Base-by-base conservation (phyloP, 495 filamentous ascomycete species). In the Talaromyces proteolyticus region DNA sequence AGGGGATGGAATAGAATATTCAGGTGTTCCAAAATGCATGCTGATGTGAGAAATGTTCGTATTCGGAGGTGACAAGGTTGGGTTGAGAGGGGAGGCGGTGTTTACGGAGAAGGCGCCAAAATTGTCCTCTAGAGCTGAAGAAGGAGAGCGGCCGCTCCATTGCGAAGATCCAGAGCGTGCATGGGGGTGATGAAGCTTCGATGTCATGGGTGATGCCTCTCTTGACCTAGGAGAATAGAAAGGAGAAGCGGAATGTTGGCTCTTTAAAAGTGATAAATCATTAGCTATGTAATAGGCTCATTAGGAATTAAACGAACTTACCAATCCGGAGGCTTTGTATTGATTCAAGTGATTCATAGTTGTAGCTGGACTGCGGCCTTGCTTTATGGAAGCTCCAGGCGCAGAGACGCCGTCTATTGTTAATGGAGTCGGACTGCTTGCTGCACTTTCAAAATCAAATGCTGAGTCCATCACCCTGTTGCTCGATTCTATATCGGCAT, bases 361-460 rank as follows among this genome's bases (percentile, higher is more conserved):
- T 46, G 36, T 54, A 0, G 68, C 58, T 17, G 62, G 52, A 46
- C 57, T 65, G 50, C 61, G 64, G 14, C 65, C 38, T 12, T 65
- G 64, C 16, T 61, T 53, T 43, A 57, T 67, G 10, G 57, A 49
- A 18, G 42, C 49, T 36, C 61, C 63, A 17, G 59, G 49, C 11
- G 63, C 60, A 10, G 62, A 53, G 3, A 53, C 53, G 21, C 60
- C 52, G 16, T 69, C 69, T 37, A 55, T 54, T 41, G 68, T 71
- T 52, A 80, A 64, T 23, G 75, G 69, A 55, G 70, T 80, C 12
- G 86, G 84, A 52, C 80, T 88, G 58, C 76, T 84, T 0, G 81
- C 79, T 14, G 82, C 82, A 54, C 82, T 84, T 22, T 85, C 81
- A 59, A 88, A 86, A 55, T 87, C 81, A 56, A 87, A 86, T 19